Percentiles rank a stretch among this genome's conserved stretches.
These are phyloP conservation scores for Aspergillus carlsbadensis DNA, from an alignment of 495 filamentous ascomycete genomes.

Conservation along the genomic window DNA sequence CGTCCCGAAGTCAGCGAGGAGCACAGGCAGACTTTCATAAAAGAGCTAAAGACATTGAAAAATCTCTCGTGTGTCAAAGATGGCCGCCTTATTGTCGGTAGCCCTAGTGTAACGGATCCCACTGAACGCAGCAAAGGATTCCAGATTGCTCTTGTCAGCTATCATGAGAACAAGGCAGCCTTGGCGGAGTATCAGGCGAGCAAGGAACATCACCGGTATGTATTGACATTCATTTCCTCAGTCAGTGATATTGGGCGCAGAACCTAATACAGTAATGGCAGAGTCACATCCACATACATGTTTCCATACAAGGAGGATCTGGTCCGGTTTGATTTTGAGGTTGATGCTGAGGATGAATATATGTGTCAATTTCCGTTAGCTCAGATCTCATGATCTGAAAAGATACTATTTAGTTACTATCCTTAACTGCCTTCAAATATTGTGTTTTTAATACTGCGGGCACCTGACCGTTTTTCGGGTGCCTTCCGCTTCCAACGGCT, in stretches of 20 bases:
- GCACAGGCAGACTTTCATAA: constrained; percentile 39
- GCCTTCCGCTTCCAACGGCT: not conserved
- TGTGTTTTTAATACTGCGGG: not conserved
- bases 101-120: constrained; percentile 45
- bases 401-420: not conserved
- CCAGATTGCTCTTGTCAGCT: constrained; percentile 46
- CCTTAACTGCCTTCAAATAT: too few species aligned
- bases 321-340: constrained; percentile 51
- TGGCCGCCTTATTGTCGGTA: constrained; percentile 43
- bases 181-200: constrained; percentile 48
- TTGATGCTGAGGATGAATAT: constrained; percentile 37
- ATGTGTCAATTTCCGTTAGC: constrained; percentile 30
- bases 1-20: constrained; percentile 28
- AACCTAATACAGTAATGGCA: not conserved
- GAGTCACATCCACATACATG: constrained; percentile 44
- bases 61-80: constrained; percentile 38
- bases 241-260: not conserved
- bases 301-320: constrained; percentile 49
- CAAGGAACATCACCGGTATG: constrained; percentile 45
- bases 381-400: not conserved
- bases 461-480: not conserved
- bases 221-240: not conserved
- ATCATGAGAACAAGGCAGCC: constrained; percentile 39
- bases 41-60: constrained; percentile 43
- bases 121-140: constrained; percentile 48